Evolutionary conservation across 345 rosid species (phyloP).

Genomic region (Durio zibethinus): DNA sequence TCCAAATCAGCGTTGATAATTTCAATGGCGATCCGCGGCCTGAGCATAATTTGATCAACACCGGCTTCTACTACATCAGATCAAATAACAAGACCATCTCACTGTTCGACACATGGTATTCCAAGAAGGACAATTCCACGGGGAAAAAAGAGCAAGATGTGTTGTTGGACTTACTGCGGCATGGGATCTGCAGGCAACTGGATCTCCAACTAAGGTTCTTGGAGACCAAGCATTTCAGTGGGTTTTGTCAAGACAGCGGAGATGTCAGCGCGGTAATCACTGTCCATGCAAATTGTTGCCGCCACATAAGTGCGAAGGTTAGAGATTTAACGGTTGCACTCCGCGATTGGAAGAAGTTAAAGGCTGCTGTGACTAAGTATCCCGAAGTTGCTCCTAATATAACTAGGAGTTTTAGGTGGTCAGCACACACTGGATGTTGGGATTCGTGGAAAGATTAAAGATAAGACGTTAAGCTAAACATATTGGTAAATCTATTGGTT

Average conservation of each 20-base stretch:
- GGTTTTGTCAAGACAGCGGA: conserved; percentile 65
- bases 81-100: conserved; percentile 68
- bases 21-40: conserved; percentile 34
- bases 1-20: conserved; percentile 64
- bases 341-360: conserved; percentile 58
- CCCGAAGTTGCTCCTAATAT: conserved; percentile 8
- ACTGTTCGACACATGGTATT: conserved; percentile 60
- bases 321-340: conserved; percentile 52
- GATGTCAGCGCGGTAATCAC: conserved; percentile 51
- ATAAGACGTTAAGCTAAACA: background rate
- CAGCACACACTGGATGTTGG: conserved; percentile 33
- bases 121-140: conserved; percentile 43
- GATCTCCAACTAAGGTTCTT: conserved; percentile 44
- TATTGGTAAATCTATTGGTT: background rate
- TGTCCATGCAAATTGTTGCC: conserved; percentile 87
- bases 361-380: background rate
- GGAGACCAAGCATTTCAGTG: conserved; percentile 59
- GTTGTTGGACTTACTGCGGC: conserved; percentile 33
- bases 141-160: conserved; percentile 81
- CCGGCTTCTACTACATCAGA: conserved; percentile 61
- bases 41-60: conserved; percentile 45
- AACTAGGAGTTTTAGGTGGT: conserved; percentile 31
- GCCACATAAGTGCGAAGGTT: conserved; percentile 61
- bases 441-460: conserved; percentile 40
- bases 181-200: conserved; percentile 35